Evolutionary conservation across 148 eudicot genomes (phyloP).

Genomic region (Camellia japonica): DNA sequence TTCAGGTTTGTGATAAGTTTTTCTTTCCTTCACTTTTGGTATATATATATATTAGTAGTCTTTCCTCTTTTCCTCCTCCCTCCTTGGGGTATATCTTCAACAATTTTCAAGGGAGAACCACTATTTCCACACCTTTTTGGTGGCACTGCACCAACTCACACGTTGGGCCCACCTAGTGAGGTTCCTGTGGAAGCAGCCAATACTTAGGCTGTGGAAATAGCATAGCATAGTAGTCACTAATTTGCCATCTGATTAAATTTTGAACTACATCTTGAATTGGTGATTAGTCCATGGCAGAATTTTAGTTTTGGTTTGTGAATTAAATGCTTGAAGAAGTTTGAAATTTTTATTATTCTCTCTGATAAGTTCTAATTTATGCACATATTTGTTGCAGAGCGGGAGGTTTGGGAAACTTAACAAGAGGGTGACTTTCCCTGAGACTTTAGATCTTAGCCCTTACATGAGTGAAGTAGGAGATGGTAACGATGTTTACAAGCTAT

Average conservation of each 20-base stretch:
- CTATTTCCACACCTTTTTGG: background rate
- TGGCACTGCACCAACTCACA: background rate
- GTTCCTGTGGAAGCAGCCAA: background rate
- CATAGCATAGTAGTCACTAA: background rate
- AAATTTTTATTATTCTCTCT: background rate
- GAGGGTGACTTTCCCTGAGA: slow-evolving; percentile 77
- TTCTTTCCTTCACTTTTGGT: too few species aligned
- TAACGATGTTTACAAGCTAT: slow-evolving; percentile 63
- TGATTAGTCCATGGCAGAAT: background rate
- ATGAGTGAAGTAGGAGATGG: slow-evolving; percentile 74
- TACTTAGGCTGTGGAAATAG: background rate
- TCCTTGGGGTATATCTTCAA: background rate
- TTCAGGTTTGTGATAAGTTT: slow-evolving; percentile 56
- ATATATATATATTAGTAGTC: background rate
- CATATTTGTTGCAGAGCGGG: slow-evolving; percentile 58
- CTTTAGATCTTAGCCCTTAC: slow-evolving; percentile 72
- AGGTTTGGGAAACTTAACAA: slow-evolving; percentile 94
- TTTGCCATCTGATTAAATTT: background rate
- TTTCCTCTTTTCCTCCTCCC: background rate
- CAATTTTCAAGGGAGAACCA: background rate
- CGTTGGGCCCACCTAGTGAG: background rate
- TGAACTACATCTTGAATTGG: slow-evolving; percentile 5
- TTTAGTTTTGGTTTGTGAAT: background rate
- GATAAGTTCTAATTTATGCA: slow-evolving; percentile 2
- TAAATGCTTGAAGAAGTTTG: background rate